Evolutionary conservation across 1,284 basidiomycete species (phyloP), one percentile per base, ranked within the genome.

Genomic region (Cryptococcus sp.): DNA sequence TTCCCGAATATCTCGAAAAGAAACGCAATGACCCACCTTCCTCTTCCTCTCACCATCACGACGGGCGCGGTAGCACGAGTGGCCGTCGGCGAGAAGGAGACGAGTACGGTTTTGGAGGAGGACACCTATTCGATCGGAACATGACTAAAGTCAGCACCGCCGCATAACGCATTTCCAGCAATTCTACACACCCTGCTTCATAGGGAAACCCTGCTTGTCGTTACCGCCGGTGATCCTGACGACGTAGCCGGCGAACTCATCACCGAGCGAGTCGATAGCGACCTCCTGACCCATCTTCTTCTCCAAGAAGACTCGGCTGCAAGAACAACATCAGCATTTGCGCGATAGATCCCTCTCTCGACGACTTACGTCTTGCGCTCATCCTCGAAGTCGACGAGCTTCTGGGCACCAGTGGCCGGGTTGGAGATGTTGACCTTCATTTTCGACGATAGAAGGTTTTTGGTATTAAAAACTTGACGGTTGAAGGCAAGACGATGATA

Each of bases 381-480:
- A 80, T 96, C 91, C 75, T 97, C 92, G 79, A 94, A 80, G 80
- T 94, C 92, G 83, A 96, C 82, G 77, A 88, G 86, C 85, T 98
- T 99, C 88, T 97, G 95, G 76, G 89, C 88, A 81, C 93, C 94
- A 67, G 94, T 97, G 72, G 92, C 91, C 80, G 90, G 89, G 85
- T 92, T 94, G 81, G 93, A 90, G 81, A 97, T 90, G 85, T 95
- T 96, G 82, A 96, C 83, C 87, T 96, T 96, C 93, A 95, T 94
- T 79, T 80, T 83, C 58, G 49, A 3, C 30, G 30, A 25, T 25
- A 25, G 25, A 25, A 10, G 30, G 30, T 35, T 35, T 35, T 35
- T 13, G 25, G 25, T 35, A 13, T 35, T 4, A 35, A 35, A 35
- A 35, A 10, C 30, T 35, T 35, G n/a, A 49, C 15, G 23, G 46